Evolutionary conservation across 176 grass and related monocot genomes (phyloP).

Genomic region (Themeda triandra): DNA sequence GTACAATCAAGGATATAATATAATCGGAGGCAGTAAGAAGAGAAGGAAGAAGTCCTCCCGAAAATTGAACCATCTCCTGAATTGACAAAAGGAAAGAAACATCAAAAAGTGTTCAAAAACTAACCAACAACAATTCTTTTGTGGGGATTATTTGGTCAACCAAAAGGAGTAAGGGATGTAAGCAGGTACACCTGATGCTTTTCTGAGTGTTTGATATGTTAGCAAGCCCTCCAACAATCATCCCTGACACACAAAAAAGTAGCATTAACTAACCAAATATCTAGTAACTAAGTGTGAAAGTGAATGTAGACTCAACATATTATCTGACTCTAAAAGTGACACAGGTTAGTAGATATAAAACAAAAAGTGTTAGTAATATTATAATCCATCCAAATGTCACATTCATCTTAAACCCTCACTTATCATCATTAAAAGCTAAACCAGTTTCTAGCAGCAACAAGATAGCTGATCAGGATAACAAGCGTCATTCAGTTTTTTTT

Average conservation of each 20-base stretch:
- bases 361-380: background rate
- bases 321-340: background rate
- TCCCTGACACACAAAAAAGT: slow-evolving; percentile 44
- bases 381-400: background rate
- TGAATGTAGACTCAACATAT: background rate
- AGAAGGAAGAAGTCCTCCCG: slow-evolving; percentile 94
- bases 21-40: slow-evolving; percentile 92
- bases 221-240: slow-evolving; percentile 85
- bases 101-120: slow-evolving; percentile 8
- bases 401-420: background rate
- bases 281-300: background rate
- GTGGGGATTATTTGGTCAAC: background rate
- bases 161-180: background rate
- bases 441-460: background rate
- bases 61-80: slow-evolving; percentile 96
- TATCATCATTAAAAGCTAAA: slow-evolving; percentile 12
- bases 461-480: background rate
- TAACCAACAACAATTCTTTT: slow-evolving; percentile 15
- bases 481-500: no score
- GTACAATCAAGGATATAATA: slow-evolving; percentile 87
- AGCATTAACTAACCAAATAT: background rate
- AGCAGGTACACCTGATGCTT: slow-evolving; percentile 62
- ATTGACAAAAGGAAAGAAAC: slow-evolving; percentile 25
- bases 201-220: slow-evolving; percentile 83
- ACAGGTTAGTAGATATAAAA: background rate